These are phyloP conservation scores for Nakazawaea sp. DNA, from an alignment of 805 yeast species.

Conservation along the genomic window DNA sequence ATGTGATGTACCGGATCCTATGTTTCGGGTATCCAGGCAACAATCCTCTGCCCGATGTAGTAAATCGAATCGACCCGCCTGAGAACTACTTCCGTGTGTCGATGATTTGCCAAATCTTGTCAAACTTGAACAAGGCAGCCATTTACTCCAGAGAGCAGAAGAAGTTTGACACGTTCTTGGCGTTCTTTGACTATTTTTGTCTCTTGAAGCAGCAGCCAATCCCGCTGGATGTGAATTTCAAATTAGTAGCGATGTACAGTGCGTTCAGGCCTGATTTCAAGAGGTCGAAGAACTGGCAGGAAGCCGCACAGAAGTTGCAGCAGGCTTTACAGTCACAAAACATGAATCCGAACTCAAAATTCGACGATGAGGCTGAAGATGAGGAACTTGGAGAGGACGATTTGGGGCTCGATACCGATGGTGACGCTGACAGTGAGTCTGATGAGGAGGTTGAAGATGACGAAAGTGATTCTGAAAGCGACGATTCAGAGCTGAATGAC, in stretches of 20 bases:
- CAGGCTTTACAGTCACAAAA: no score
- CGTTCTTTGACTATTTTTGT: conserved; percentile 66
- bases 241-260: conserved; percentile 37
- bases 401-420: conserved; percentile 4
- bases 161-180: conserved; percentile 34
- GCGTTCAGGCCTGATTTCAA: conserved; percentile 20
- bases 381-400: conserved; percentile 11
- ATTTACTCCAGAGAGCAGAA: conserved; percentile 2
- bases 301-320: conserved; percentile 24
- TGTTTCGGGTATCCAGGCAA: conserved; percentile 60
- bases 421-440: conserved; percentile 11
- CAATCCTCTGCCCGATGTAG: conserved; percentile 39
- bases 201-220: conserved; percentile 54
- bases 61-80: conserved; percentile 48
- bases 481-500: conserved; percentile 6
- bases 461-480: conserved; percentile 3
- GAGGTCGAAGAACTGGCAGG: conserved; percentile 30
- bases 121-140: conserved; percentile 13
- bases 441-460: conserved; percentile 18
- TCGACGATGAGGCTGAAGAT: conserved; percentile 10
- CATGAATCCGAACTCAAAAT: conserved; percentile 13
- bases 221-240: conserved; percentile 56
- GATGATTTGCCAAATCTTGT: conserved; percentile 34
- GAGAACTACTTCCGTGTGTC: conserved; percentile 69
- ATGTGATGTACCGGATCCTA: conserved; percentile 47